Evolutionary conservation across 805 yeast genomes (phyloP), one percentile per base, ranked within the genome.

Genomic region (Nakazawaea wyomingensis): DNA sequence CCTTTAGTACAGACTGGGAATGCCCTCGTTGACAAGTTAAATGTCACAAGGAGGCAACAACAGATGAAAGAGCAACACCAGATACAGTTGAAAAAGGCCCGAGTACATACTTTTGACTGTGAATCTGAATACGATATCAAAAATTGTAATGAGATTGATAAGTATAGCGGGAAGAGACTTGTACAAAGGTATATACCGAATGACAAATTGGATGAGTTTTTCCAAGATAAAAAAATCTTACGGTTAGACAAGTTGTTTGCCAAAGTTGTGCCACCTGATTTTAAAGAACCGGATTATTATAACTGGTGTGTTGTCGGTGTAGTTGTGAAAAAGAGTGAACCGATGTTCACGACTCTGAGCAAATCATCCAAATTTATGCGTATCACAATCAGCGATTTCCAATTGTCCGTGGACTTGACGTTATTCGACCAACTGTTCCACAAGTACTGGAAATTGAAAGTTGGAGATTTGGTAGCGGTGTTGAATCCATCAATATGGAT

Each of bases 301-400:
- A 89, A 90, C 55, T 89, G 88, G 84, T 81, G 82, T n/a, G 72
- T 80, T 1, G 54, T 82, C n/a, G 97, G 95, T 1, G 68, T 85
- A 2, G 66, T 90, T 0, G 64, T 78, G 4, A 54, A 57, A 17
- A 88, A 88, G 54, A 65, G 79, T 4, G 75, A 68, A 6, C 69
- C 82, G 3, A 68, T 71, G 48, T 58, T 63, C 4, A 65, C 85
- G 0, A 49, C 68, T 11, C 55, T 62, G 4, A 57, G 56, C 35
- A 36, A 47, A 39, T 48, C 60, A 49, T 62, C 68, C 11, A 82
- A 80, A 54, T 90, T 68, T 54, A 64, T 85, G 50, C 74, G 74
- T 44, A 44, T 89, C 17, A 72, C 76, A 2, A 52, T 91, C 3
- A 84, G 95, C 0, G 85, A 85, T 55, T 82, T 89, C 53, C 69